Evolutionary conservation across 139 green algal genomes (phyloP), one percentile per base, ranked within the genome.

Genomic region (Chlamydomonas sp.): DNA sequence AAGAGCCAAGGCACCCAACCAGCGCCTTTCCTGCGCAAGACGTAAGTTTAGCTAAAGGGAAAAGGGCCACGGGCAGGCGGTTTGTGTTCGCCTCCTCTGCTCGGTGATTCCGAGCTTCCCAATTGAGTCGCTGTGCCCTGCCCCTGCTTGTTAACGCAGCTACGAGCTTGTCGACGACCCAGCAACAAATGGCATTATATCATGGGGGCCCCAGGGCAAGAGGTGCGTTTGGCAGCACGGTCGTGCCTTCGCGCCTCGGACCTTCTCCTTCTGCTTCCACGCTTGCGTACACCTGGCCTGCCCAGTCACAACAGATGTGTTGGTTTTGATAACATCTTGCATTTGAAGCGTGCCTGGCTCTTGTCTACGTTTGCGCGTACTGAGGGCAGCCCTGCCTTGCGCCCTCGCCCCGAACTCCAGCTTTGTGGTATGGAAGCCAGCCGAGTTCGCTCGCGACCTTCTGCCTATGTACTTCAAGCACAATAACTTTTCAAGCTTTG

Each of bases 401-500:
- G 31, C 31, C 31, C 31, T 49, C 31, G 31, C 31, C 31, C 31
- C 31, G 31, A 49, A 49, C 31, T 49, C 31, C 93, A 97, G 95
- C 85, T 99, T 99, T 76, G 88, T 98, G 2, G 97, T 99, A 0
- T 98, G 96, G 96, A 96, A 97, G 83, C 96, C 96, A 4, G 90
- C 93, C 0, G 97, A 99, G 82, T 99, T 99, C 90, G 95, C 96
- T 1, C 83, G 93, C 2, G 95, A 99, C 84, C 88, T 99, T 62
- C 94, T 99, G 69, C 97, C 97, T 1, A 91, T 90, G 64, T 94
- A 98, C 85, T 99, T 99, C 94, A 99, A 99, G 92, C 97, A 99
- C 93, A 99, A 99, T 91, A 88, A 88, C 57, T 99, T 99, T 83
- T 98, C 94, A 8, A 95, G 87, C 88, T 99, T 99, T 85, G 97